These are phyloP conservation scores for Aspergillus sp. DNA, from an alignment of 2,329 filamentous ascomycete species.

Conservation along the genomic window DNA sequence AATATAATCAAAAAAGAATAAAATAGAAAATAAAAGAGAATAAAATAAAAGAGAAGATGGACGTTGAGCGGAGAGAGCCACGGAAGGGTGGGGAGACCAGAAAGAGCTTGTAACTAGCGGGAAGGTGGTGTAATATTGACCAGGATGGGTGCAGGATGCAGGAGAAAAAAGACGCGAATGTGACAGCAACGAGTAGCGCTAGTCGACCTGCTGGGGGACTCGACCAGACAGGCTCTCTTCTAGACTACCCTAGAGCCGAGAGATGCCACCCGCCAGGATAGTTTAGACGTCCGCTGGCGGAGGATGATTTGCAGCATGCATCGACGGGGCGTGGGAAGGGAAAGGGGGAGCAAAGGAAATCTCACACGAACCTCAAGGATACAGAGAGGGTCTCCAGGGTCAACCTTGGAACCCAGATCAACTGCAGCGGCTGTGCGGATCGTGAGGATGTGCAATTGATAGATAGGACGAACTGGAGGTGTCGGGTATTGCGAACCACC, in stretches of 20 bases:
- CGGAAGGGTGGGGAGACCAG: slow-evolving; percentile 28
- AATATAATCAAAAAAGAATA: slow-evolving; percentile 13
- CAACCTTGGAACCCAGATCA: not conserved
- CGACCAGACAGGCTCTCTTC: slow-evolving; percentile 11
- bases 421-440: not conserved
- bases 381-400: not conserved
- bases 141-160: slow-evolving; percentile 37
- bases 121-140: slow-evolving; percentile 39
- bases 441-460: slow-evolving; percentile 1
- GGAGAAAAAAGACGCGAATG: slow-evolving; percentile 24
- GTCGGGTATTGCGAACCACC: not conserved
- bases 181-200: slow-evolving; percentile 16
- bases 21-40: slow-evolving; percentile 15
- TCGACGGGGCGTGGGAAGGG: slow-evolving; percentile 13
- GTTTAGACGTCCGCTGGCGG: slow-evolving; percentile 13
- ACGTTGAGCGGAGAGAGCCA: slow-evolving; percentile 16
- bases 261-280: not conserved
- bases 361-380: not conserved
- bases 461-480: slow-evolving; percentile 1
- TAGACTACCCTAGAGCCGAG: slow-evolving; percentile 3
- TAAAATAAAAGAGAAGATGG: slow-evolving; percentile 12
- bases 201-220: slow-evolving; percentile 15
- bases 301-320: slow-evolving; percentile 24
- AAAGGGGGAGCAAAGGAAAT: slow-evolving; percentile 1
- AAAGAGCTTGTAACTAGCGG: slow-evolving; percentile 36